phyloP scores from a whole-genome alignment of 306 rosid genomes.

The Ormosia semicastrata region DNA sequence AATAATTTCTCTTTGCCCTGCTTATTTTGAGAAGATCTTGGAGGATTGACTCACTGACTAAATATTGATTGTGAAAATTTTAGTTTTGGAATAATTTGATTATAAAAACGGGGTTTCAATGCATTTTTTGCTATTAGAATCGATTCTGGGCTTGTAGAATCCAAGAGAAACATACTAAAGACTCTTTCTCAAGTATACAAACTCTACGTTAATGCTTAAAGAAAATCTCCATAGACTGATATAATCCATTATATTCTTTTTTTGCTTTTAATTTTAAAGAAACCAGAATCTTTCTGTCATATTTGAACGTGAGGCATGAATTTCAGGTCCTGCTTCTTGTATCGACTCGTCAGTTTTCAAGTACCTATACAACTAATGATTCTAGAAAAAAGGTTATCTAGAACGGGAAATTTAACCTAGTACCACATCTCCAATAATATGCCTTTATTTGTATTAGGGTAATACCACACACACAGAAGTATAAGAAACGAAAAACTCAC shows the following conservation, averaged over 20 bases:
- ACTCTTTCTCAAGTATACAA: background rate
- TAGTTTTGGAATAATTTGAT: background rate
- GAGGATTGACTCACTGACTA: background rate
- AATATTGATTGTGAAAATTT: background rate
- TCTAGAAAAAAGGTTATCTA: background rate
- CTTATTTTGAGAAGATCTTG: background rate
- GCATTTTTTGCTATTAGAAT: slow-evolving; percentile 9
- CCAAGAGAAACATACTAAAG: slow-evolving; percentile 1
- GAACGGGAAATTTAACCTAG: background rate
- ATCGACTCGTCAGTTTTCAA: background rate
- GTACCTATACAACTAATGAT: background rate
- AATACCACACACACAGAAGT: background rate
- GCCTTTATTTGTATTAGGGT: background rate
- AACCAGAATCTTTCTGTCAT: slow-evolving; percentile 15
- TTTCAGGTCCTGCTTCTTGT: background rate
- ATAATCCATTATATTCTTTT: background rate
- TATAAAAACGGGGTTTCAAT: background rate
- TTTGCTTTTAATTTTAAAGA: background rate
- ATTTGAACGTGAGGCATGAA: slow-evolving; percentile 15
- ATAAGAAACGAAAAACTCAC: background rate
- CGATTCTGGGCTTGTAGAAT: slow-evolving; percentile 17
- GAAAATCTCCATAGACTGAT: background rate
- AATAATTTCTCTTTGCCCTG: background rate
- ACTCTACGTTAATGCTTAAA: background rate
- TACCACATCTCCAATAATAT: background rate